Evolutionary conservation across 805 yeast genomes (phyloP).

Genomic region (Saccharomycopsis fodiens): DNA sequence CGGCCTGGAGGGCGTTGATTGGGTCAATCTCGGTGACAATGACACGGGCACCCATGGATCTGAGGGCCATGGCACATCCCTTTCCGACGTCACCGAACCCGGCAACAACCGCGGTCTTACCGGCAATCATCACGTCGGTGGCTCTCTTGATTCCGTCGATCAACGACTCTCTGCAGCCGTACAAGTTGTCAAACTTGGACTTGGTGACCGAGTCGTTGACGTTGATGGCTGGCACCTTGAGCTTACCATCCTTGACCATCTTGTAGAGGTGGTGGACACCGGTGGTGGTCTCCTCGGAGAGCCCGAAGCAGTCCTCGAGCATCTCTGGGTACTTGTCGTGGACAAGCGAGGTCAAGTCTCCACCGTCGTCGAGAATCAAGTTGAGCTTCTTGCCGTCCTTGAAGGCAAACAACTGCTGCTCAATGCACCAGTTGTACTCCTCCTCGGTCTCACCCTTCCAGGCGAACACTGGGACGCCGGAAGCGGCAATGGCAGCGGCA

Average conservation of each 20-base stretch:
- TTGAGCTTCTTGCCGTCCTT: slow-evolving; percentile 91
- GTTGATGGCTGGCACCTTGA: slow-evolving; percentile 98
- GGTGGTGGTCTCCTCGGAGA: slow-evolving; percentile 98
- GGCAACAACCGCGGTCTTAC: slow-evolving; percentile 97
- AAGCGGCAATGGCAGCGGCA: slow-evolving; percentile 99
- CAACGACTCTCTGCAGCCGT: slow-evolving; percentile 99
- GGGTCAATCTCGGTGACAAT: slow-evolving; percentile 97
- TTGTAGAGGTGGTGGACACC: slow-evolving; percentile 99
- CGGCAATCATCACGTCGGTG: slow-evolving; percentile 99
- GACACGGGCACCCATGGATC: slow-evolving; percentile 99
- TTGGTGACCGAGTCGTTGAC: slow-evolving; percentile 98
- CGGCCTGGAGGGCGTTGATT: slow-evolving; percentile 98
- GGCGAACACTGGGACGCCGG: slow-evolving; percentile 98
- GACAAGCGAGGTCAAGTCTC: slow-evolving; percentile 93
- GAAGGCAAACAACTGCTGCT: slow-evolving; percentile 97
- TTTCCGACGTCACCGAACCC: slow-evolving; percentile 99
- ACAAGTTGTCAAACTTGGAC: slow-evolving; percentile 98
- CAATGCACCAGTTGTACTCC: slow-evolving; percentile 98
- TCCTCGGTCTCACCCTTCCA: slow-evolving; percentile 99
- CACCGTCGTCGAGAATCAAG: slow-evolving; percentile 98
- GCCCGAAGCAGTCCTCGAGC: slow-evolving; percentile 90
- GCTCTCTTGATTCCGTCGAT: slow-evolving; percentile 99
- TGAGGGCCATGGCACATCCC: slow-evolving; percentile 98
- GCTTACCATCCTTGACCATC: slow-evolving; percentile 78
- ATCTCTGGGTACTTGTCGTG: slow-evolving; percentile 98